These are phyloP conservation scores for Kurtzmaniella quercitrusa DNA, from an alignment of 1,139 yeast species.

Conservation along the genomic window DNA sequence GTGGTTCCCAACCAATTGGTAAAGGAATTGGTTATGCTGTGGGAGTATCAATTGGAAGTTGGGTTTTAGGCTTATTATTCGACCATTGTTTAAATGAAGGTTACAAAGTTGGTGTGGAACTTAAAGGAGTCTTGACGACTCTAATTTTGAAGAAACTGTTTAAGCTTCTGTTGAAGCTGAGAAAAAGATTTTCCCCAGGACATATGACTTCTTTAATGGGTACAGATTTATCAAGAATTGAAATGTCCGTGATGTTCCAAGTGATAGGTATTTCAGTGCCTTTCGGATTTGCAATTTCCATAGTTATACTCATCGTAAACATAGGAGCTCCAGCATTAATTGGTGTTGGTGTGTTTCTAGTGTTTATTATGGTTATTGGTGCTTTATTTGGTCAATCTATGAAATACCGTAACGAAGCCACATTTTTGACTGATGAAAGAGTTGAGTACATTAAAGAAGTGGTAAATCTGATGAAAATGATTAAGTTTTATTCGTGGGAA, in stretches of 20 bases:
- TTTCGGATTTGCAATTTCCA: constrained; percentile 47
- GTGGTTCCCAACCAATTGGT: constrained; percentile 25
- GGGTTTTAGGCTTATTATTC: constrained; percentile 12
- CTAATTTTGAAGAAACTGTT: constrained; percentile 17
- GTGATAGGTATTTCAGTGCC: constrained; percentile 60
- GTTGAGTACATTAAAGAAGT: constrained; percentile 57
- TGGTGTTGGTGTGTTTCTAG: constrained; percentile 49
- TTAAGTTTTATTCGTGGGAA: constrained; percentile 49
- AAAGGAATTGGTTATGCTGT: constrained; percentile 57
- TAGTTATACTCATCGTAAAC: constrained; percentile 58
- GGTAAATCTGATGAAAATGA: constrained; percentile 54
- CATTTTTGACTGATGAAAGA: constrained; percentile 48
- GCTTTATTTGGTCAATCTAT: constrained; percentile 9
- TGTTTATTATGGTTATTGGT: constrained; percentile 12
- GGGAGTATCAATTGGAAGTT: constrained; percentile 9
- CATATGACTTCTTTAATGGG: constrained; percentile 20
- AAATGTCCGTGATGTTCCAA: constrained; percentile 35
- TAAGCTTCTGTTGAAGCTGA: constrained; percentile 13
- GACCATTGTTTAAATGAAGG: constrained; percentile 22
- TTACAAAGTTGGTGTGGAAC: constrained; percentile 19
- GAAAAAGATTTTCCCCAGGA: constrained; percentile 14
- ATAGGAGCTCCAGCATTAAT: constrained; percentile 68
- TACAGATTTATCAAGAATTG: constrained; percentile 20
- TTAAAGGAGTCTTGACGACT: constrained; percentile 17
- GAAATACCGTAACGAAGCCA: constrained; percentile 23